These are phyloP conservation scores for Agaricus blazei DNA, from an alignment of 768 basidiomycete species.

Conservation along the genomic window DNA sequence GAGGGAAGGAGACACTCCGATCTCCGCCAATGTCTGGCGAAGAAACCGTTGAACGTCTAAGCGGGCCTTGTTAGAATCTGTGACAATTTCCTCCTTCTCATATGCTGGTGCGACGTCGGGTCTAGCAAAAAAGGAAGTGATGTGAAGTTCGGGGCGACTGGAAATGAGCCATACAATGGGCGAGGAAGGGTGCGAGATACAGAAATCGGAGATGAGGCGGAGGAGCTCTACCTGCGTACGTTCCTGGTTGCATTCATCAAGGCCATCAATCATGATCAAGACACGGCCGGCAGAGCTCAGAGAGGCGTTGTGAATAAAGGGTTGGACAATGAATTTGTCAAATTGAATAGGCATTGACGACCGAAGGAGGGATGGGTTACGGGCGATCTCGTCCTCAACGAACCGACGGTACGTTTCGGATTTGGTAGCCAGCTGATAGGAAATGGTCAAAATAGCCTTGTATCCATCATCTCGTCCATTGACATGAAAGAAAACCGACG, in stretches of 20 bases:
- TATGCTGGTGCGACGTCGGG: too few relatives aligned
- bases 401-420: not conserved
- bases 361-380: not conserved
- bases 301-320: not conserved
- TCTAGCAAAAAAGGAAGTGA: too few relatives aligned
- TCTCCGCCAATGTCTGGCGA: too few relatives aligned
- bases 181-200: too few relatives aligned
- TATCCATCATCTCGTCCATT: not conserved
- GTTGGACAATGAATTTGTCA: not conserved
- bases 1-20: not conserved
- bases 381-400: too few relatives aligned
- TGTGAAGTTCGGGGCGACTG: too few relatives aligned
- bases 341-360: not conserved
- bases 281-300: not conserved
- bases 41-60: too few relatives aligned
- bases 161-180: too few relatives aligned
- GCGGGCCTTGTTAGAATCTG: too few relatives aligned
- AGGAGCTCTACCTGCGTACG: too few relatives aligned
- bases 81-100: too few relatives aligned
- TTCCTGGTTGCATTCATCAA: not conserved
- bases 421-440: not conserved
- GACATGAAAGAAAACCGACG: not conserved
- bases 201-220: too few relatives aligned
- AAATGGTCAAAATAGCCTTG: conserved; percentile 9
- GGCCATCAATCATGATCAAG: not conserved